Evolutionary conservation across 345 rosid species (phyloP).

Genomic region (Syzygium jambos): DNA sequence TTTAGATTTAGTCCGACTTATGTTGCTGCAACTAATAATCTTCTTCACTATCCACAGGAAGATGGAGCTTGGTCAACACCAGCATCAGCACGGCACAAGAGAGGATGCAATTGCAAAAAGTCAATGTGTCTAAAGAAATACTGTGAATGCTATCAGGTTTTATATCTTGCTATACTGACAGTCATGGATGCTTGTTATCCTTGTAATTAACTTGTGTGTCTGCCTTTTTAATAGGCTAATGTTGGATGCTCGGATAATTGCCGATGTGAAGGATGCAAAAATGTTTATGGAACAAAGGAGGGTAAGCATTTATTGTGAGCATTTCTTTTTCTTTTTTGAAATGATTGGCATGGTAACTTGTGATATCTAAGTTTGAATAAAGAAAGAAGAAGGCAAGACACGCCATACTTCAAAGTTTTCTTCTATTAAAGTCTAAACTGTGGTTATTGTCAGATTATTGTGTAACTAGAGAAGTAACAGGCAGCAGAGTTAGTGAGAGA

Average conservation of each 20-base stretch:
- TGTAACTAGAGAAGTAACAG: slow-evolving; percentile 15
- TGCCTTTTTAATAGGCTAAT: slow-evolving; percentile 21
- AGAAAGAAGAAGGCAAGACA: background rate
- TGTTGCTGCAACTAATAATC: background rate
- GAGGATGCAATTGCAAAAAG: slow-evolving; percentile 66
- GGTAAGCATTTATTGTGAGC: slow-evolving; percentile 19
- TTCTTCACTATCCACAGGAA: slow-evolving; percentile 22
- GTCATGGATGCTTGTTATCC: background rate
- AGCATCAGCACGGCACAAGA: slow-evolving; percentile 47
- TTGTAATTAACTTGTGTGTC: background rate
- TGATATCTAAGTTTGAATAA: background rate
- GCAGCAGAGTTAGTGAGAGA: slow-evolving; percentile 12
- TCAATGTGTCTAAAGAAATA: slow-evolving; percentile 60
- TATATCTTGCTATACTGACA: background rate
- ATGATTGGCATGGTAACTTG: background rate
- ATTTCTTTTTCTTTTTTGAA: background rate
- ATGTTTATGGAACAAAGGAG: slow-evolving; percentile 44
- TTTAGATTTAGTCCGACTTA: background rate
- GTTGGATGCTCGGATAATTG: slow-evolving; percentile 61
- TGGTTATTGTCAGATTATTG: slow-evolving; percentile 20
- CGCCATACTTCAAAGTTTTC: background rate
- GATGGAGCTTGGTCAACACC: slow-evolving; percentile 22
- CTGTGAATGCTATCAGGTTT: slow-evolving; percentile 71
- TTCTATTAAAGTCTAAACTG: background rate
- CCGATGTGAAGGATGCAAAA: slow-evolving; percentile 61